phyloP scores from a whole-genome alignment of 1,139 yeast species.

The Yamadazyma jaroonii region DNA sequence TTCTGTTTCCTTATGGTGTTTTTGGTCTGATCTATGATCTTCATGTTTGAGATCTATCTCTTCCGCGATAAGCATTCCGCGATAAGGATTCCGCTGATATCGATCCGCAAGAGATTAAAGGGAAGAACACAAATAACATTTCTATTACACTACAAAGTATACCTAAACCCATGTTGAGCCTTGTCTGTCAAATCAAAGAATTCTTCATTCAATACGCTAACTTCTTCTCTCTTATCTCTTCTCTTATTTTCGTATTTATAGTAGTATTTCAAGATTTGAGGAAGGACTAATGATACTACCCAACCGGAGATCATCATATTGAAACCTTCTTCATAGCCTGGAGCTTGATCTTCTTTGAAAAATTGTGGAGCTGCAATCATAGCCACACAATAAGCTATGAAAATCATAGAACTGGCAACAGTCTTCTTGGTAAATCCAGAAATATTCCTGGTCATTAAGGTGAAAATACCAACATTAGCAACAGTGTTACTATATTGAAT shows the following conservation, averaged over 20 bases:
- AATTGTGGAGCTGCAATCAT: constrained; percentile 27
- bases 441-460: constrained; percentile 23
- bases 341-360: constrained; percentile 21
- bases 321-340: constrained; percentile 23
- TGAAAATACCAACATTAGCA: constrained; percentile 22
- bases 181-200: constrained; percentile 16
- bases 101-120: too few species aligned
- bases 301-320: constrained; percentile 15
- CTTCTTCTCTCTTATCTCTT: constrained; percentile 18
- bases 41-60: too few species aligned
- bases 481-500: constrained; percentile 20
- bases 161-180: constrained; percentile 6
- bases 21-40: not conserved
- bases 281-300: constrained; percentile 11
- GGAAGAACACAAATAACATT: too few species aligned
- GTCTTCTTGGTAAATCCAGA: constrained; percentile 25
- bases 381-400: constrained; percentile 21
- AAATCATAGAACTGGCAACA: constrained; percentile 20
- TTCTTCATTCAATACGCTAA: constrained; percentile 12
- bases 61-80: not conserved
- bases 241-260: constrained; percentile 13
- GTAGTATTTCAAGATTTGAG: constrained; percentile 10
- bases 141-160: constrained; percentile 2
- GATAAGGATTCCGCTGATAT: too few species aligned
- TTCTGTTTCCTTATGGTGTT: not conserved